These are phyloP conservation scores for Penicillium maclennaniae DNA, from an alignment of 495 filamentous ascomycete genomes.

Conservation along the genomic window DNA sequence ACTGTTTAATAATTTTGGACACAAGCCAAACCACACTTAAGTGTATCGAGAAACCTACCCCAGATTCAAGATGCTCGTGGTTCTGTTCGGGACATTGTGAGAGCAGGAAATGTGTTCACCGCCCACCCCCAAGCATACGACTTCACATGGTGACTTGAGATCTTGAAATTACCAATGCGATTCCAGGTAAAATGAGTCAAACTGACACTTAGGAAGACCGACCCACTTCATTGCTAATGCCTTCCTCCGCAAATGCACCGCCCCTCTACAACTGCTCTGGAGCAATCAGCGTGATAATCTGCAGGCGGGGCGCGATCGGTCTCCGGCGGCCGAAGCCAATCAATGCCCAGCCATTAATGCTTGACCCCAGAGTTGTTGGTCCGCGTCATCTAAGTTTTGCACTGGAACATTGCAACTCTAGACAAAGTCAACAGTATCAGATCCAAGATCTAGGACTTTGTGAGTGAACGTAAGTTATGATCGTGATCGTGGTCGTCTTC, in stretches of 20 bases:
- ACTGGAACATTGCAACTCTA: not conserved
- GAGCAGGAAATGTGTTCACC: not conserved
- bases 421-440: not conserved
- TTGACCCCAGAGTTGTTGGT: constrained; percentile 11
- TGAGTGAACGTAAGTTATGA: too few relatives aligned
- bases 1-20: too few relatives aligned
- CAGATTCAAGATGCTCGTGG: too few relatives aligned
- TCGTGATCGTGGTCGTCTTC: not conserved
- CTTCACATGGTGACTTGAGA: not conserved
- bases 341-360: constrained; percentile 8
- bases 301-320: constrained; percentile 8
- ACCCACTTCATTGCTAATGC: not conserved
- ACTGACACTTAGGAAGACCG: not conserved
- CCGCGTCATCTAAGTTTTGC: constrained; percentile 15
- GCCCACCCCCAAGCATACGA: not conserved
- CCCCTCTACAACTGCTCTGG: not conserved
- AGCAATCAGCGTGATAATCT: not conserved
- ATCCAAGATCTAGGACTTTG: not conserved
- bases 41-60: too few relatives aligned
- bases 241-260: not conserved
- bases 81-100: too few relatives aligned
- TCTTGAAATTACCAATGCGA: not conserved
- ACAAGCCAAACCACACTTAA: too few relatives aligned
- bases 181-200: not conserved
- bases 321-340: constrained; percentile 18